Conservation (phyloP, 495 filamentous ascomycete species). For the Penicillium subrubescens region DNA sequence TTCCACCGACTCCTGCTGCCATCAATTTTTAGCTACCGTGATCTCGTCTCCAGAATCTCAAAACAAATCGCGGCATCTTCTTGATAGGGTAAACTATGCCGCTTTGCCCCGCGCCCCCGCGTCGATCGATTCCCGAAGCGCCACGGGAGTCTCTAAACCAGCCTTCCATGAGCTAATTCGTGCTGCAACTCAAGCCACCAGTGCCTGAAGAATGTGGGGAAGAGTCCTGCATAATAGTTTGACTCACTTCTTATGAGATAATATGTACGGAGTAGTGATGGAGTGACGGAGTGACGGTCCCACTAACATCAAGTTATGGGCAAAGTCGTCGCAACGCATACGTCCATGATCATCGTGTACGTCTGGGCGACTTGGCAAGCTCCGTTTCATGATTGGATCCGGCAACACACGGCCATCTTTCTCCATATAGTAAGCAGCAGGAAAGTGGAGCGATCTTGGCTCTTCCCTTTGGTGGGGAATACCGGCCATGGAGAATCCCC, state of each 20-base stretch:
- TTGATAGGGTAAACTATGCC: background rate
- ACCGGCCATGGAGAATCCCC: background rate
- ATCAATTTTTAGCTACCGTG: background rate
- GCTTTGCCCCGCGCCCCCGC: background rate
- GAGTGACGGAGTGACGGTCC: no score
- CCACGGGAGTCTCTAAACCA: constrained; percentile 15
- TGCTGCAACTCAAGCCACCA: constrained; percentile 10
- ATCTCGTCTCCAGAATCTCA: background rate
- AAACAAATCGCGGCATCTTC: background rate
- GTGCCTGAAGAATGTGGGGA: constrained; percentile 16
- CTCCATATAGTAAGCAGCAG: background rate
- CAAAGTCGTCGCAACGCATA: background rate
- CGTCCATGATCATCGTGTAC: background rate
- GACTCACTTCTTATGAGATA: background rate
- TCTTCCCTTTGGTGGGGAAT: background rate
- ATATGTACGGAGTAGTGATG: no score
- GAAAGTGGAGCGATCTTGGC: background rate
- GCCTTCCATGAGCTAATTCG: background rate
- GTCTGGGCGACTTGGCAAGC: background rate
- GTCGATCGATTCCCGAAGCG: constrained; percentile 30
- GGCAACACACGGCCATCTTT: background rate
- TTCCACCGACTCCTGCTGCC: background rate
- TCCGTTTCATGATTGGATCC: constrained; percentile 11
- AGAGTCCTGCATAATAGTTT: background rate
- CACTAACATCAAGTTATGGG: no score